Base-by-base conservation (phyloP, 768 basidiomycete species). In the Macrolepiota fuliginosa region DNA sequence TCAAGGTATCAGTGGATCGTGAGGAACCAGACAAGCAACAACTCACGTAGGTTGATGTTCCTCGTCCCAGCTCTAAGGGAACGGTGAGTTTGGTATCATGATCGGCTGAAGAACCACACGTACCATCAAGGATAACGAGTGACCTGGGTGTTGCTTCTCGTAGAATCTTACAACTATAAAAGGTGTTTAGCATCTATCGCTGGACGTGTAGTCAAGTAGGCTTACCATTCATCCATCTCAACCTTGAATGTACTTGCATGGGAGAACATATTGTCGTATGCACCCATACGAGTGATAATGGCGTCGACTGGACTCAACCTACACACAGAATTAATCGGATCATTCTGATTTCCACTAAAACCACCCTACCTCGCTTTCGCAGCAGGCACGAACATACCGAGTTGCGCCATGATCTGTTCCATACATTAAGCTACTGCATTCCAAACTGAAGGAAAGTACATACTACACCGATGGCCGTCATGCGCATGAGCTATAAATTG, bases 181-280 rank as follows among this genome's bases (percentile, higher is more conserved):
- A 62, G 27, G 40, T 57, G 37, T 35, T 12, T 51, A 32, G 4
- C 27, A 32, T 27, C 2, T 35, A 56, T n/a, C 22, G 11, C 9
- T 25, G 22, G 19, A n/a, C 35, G 10, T 35, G n/a, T 6, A 58
- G 25, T 37, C 24, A 15, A 15, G 13, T 29, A 42, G 13, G 65
- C 73, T 45, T 67, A 94, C 94, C 94, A 94, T 83, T 99, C 97
- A 71, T 98, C 97, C 60, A 99, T 79, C 71, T 99, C 97, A 22
- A 99, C 97, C 72, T 98, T 97, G 84, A 98, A 99, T 0, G 96
- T 98, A 74, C 93, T 94, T 1, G 94, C 85, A 66, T 93, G 88
- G 2, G 91, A 89, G 73, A 95, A 96, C 91, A 96, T 94, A 70
- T 95, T 95, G 69, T 98, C 96, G 71, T 98, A 97, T 2, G 97